Base-by-base conservation (phyloP, 2,329 filamentous ascomycete genomes). In the Fusarium luffae region DNA sequence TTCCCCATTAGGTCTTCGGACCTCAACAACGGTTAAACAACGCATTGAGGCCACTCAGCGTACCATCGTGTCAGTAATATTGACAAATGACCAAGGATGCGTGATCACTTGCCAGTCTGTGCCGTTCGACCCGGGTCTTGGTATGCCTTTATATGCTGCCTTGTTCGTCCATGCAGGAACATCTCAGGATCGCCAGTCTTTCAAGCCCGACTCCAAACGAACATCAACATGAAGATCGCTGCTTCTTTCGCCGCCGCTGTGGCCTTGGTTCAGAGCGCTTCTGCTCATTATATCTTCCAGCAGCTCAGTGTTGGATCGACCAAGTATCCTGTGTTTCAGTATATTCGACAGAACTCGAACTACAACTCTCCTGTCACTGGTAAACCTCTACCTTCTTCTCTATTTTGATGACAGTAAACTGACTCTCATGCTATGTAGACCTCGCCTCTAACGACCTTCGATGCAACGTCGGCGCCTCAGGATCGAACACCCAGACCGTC, bases 341-440 rank as follows among this genome's bases (percentile, higher is more conserved):
- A 63, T 12, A 63, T 63, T 16, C 47, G 59, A 13, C 47, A 63
- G 5, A 63, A 63, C 58, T 42, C 59, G 1, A 63, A 63, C 32
- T 63, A 63, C 10, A 63, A 63, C 58, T 63, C 59, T 48, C 59
- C 59, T 5, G 59, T 63, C 1, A 63, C 59, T 1, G 59, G 59
- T 63, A 34, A 10, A 25, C 1, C 3, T 7, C 16, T 10, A 1
- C 3, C 10, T 1, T 13, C 21, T 4, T 4, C 4, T 21, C 21
- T 4, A 21, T 4, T 4, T 21, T 21, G 5, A 21, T 21, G 5
- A 21, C 21, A 4, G 21, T 21, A 21, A 5, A 21, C 5, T 21
- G 5, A 21, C 21, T 21, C 21, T 21, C 4, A 5, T 21, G 21
- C 21, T 21, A 4, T 21, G 4, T 0, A 63, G 59, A 63, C 0